Evolutionary conservation across 257 asterid genomes (phyloP).

Genomic region (Fraxinus cuspidata): DNA sequence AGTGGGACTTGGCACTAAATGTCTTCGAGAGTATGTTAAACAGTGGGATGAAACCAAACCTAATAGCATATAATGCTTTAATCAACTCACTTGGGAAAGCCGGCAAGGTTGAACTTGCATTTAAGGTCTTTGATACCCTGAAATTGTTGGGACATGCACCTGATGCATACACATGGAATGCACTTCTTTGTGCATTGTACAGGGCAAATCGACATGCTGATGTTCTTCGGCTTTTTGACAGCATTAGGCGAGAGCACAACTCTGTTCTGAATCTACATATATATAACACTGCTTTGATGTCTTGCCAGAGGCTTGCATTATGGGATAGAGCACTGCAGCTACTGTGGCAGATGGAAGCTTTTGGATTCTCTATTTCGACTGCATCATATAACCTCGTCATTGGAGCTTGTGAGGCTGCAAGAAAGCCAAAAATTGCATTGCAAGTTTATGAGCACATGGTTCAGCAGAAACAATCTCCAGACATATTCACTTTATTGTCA

Average conservation of each 20-base stretch:
- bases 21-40: constrained; percentile 55
- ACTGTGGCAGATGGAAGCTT: constrained; percentile 78
- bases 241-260: constrained; percentile 44
- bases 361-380: constrained; percentile 51
- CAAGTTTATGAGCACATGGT: constrained; percentile 77
- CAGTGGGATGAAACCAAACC: constrained; percentile 59
- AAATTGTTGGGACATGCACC: constrained; percentile 66
- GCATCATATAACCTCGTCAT: constrained; percentile 82
- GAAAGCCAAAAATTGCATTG: constrained; percentile 73
- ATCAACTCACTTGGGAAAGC: constrained; percentile 78
- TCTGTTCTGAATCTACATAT: constrained; percentile 54
- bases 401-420: constrained; percentile 88
- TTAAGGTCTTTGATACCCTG: constrained; percentile 56
- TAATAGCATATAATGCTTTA: constrained; percentile 65
- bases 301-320: constrained; percentile 74
- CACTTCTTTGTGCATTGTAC: constrained; percentile 76
- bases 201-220: constrained; percentile 56
- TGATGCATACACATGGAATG: constrained; percentile 88
- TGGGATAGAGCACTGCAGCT: constrained; percentile 83
- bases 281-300: constrained; percentile 67
- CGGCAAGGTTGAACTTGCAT: constrained; percentile 58
- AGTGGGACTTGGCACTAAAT: constrained; percentile 62
- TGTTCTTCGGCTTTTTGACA: constrained; percentile 65
- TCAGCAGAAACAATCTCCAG: constrained; percentile 52
- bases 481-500: constrained; percentile 67